Conservation (phyloP, 2,329 filamentous ascomycete genomes). For the Colletotrichum cereale region DNA sequence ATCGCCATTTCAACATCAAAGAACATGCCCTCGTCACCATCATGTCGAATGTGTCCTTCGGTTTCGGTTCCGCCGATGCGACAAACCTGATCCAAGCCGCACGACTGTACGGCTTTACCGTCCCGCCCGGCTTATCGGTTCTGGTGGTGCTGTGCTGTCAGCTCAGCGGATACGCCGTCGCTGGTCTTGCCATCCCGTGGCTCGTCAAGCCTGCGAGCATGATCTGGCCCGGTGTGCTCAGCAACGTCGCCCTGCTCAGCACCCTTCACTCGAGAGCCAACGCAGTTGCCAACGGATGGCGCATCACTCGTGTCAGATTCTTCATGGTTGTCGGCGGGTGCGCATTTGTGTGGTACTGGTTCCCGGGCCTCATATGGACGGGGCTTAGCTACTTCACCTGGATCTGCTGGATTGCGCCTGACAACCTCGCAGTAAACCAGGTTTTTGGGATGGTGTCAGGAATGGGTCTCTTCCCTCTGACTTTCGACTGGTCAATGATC, state of each 20-base stretch:
- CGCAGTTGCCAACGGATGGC: slow-evolving; percentile 46
- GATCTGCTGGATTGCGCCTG: slow-evolving; percentile 62
- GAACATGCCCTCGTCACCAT: slow-evolving; percentile 63
- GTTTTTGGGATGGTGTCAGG: slow-evolving; percentile 62
- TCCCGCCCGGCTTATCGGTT: slow-evolving; percentile 48
- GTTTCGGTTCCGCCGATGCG: slow-evolving; percentile 48
- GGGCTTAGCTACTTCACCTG: slow-evolving; percentile 57
- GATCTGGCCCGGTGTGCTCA: slow-evolving; percentile 62
- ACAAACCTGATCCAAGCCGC: slow-evolving; percentile 56
- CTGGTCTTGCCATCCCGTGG: slow-evolving; percentile 55
- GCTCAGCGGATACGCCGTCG: slow-evolving; percentile 63
- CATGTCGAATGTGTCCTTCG: slow-evolving; percentile 63
- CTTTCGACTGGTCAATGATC: slow-evolving; percentile 55
- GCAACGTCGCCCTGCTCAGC: slow-evolving; percentile 57
- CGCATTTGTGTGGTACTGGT: slow-evolving; percentile 63
- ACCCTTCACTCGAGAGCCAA: slow-evolving; percentile 51
- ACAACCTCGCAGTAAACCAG: slow-evolving; percentile 60
- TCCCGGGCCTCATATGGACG: slow-evolving; percentile 59
- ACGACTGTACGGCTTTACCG: slow-evolving; percentile 56
- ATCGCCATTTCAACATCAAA: slow-evolving; percentile 59
- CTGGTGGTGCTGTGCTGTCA: slow-evolving; percentile 61
- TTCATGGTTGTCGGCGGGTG: slow-evolving; percentile 53
- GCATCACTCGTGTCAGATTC: slow-evolving; percentile 55
- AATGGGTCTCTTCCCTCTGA: slow-evolving; percentile 55
- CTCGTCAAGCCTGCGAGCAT: slow-evolving; percentile 58